Evolutionary conservation across 331 rosid genomes (phyloP), one percentile per base, ranked within the genome.

Genomic region (Ulmus americana): DNA sequence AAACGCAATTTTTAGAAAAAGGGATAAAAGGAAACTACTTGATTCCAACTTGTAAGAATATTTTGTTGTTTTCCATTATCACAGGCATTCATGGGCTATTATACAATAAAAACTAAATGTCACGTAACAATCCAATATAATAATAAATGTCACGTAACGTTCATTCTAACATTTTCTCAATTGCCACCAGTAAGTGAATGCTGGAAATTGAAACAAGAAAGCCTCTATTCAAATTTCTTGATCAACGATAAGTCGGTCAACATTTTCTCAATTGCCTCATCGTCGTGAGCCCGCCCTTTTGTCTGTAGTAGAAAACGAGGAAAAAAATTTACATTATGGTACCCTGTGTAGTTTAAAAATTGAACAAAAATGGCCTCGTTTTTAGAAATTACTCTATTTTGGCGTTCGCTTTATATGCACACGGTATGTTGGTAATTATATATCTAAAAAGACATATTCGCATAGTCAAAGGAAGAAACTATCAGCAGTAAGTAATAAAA

Each of bases 261-360:
- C 97, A 92, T 92, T 70, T 86, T 92, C 83, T 92, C 95, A 12
- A 92, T 92, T 8, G 95, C 96, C 41, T 92, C 98, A 35, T 92
- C 97, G n/a, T 92, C 97, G 20, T 88, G 95, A 22, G 83, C 85
- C 20, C 98, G 82, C 64, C 98, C 98, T 72, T 88, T 92, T 56
- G 96, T 81, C 98, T 92, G 89, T 73, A 77, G 48, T 28, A 15
- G 10, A 11, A 61, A 44, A 45, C 3, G 22, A 43, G 5, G 16
- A 15, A 0, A 16, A 14, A 39, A 57, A n/a, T 0, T 10, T 20
- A 20, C 22, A 20, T 20, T 20, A 20, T 20, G 22, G 22, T 20
- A 20, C 22, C 22, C 22, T 20, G 22, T 20, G 22, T 20, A 20
- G 22, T 20, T 20, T 43, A 58, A 43, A 18, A 43, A 63, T 35